phyloP scores from a whole-genome alignment of 352 stramenopile genomes.

The Globisporangium ultimum region DNA sequence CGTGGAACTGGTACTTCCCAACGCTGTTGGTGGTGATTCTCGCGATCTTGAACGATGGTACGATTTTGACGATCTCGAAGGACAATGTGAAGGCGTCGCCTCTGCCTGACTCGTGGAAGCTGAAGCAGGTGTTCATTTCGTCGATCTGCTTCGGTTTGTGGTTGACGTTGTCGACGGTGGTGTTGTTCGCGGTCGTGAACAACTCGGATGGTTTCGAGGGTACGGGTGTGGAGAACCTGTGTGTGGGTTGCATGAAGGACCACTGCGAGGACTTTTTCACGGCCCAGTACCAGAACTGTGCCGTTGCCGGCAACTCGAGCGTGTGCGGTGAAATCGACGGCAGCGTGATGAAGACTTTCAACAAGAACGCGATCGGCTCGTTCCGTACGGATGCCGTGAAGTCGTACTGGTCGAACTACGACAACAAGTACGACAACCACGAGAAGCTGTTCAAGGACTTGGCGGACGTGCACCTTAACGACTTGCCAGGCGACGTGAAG shows the following conservation, averaged over 20 bases:
- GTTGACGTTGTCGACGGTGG: conserved; percentile 60
- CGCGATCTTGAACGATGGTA: conserved; percentile 89
- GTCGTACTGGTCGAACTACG: conserved; percentile 41
- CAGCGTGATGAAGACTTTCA: conserved; percentile 35
- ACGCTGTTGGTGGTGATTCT: conserved; percentile 88
- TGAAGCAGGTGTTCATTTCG: conserved; percentile 66
- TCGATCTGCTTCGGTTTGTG: conserved; percentile 68
- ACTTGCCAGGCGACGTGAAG: conserved; percentile 31
- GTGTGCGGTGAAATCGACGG: conserved; percentile 63
- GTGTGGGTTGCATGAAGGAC: conserved; percentile 50
- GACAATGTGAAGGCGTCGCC: conserved; percentile 67
- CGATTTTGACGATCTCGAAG: conserved; percentile 79
- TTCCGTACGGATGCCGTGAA: conserved; percentile 39
- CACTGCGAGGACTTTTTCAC: conserved; percentile 64
- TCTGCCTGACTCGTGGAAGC: conserved; percentile 65
- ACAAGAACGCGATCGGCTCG: conserved; percentile 26
- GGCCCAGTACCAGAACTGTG: conserved; percentile 43
- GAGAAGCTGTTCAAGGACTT: conserved; percentile 55
- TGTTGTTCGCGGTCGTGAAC: conserved; percentile 58
- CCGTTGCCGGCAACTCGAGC: conserved; percentile 40
- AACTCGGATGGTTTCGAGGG: conserved; percentile 54
- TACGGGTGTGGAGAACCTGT: conserved; percentile 58
- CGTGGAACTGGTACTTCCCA: conserved; percentile 87
- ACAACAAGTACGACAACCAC: conserved; percentile 43
- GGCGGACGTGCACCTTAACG: conserved; percentile 52